Conservation (phyloP, 1,139 yeast genomes). For the Candida tropicalis region DNA sequence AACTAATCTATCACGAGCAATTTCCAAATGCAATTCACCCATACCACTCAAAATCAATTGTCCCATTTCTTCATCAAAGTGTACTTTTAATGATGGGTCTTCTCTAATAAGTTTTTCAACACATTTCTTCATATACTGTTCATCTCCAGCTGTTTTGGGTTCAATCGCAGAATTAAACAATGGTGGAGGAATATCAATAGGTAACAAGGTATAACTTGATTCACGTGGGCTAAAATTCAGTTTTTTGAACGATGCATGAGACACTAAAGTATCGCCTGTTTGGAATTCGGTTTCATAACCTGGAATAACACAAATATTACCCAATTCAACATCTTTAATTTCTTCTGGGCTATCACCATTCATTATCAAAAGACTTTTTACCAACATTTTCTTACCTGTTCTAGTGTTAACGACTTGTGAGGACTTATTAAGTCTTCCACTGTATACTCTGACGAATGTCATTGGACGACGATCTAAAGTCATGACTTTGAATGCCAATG, state of each 20-base stretch:
- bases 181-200: constrained; percentile 88
- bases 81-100: constrained; percentile 45
- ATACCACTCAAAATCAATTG: constrained; percentile 89
- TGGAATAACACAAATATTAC: constrained; percentile 88
- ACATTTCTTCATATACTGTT: constrained; percentile 67
- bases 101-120: constrained; percentile 69
- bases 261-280: constrained; percentile 88
- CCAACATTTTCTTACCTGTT: constrained; percentile 65
- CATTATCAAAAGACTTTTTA: constrained; percentile 76
- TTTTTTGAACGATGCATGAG: constrained; percentile 49
- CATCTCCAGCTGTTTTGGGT: constrained; percentile 83
- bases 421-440: constrained; percentile 71
- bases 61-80: constrained; percentile 78
- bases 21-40: constrained; percentile 95
- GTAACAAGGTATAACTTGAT: constrained; percentile 58
- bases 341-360: constrained; percentile 86
- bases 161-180: constrained; percentile 86
- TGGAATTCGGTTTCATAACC: constrained; percentile 70
- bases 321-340: constrained; percentile 62
- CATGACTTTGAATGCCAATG: constrained; percentile 88
- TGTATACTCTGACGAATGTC: constrained; percentile 86
- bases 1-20: constrained; percentile 74
- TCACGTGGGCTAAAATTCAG: constrained; percentile 52
- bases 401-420: constrained; percentile 67
- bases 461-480: constrained; percentile 78